phyloP scores from a whole-genome alignment of 1,139 yeast species.

The Taphrina populina region DNA sequence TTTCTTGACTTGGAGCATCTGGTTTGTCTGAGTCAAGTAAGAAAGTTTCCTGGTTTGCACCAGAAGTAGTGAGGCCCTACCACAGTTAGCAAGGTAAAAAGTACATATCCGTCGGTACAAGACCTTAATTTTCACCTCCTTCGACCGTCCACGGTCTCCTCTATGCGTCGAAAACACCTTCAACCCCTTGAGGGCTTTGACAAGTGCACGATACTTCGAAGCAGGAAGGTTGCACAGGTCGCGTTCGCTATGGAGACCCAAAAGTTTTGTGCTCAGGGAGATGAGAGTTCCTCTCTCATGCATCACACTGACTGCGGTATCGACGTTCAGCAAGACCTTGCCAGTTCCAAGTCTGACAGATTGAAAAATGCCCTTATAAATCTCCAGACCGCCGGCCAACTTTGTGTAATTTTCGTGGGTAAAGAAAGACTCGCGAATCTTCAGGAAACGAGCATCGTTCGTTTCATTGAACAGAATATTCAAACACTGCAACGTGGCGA shows the following conservation, averaged over 20 bases:
- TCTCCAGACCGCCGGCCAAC: conserved; percentile 36
- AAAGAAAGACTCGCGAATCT: conserved; percentile 35
- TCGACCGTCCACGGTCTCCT: conserved; percentile 7
- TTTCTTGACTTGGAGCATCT: conserved; percentile 6
- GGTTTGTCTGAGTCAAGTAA: conserved; percentile 9
- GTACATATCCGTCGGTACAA: not conserved
- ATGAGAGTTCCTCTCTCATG: conserved; percentile 17
- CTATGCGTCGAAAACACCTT: conserved; percentile 12
- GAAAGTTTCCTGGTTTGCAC: conserved; percentile 5
- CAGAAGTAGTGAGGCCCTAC: conserved; percentile 2
- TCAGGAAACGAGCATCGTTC: conserved; percentile 33
- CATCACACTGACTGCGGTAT: conserved; percentile 19
- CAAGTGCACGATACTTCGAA: conserved; percentile 6
- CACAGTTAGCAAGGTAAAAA: too few species aligned
- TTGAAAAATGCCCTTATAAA: conserved; percentile 38
- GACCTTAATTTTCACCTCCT: conserved; percentile 9
- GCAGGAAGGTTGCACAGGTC: conserved; percentile 10
- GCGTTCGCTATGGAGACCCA: not conserved
- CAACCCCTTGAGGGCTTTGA: conserved; percentile 8
- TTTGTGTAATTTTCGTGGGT: conserved; percentile 16
- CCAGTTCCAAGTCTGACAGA: conserved; percentile 37
- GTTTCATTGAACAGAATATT: conserved; percentile 35
- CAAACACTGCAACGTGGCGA: conserved; percentile 35
- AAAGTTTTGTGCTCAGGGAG: not conserved
- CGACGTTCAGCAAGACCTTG: conserved; percentile 9